phyloP scores from a whole-genome alignment of 2,329 filamentous ascomycete species.

The Sporothrix humicola region DNA sequence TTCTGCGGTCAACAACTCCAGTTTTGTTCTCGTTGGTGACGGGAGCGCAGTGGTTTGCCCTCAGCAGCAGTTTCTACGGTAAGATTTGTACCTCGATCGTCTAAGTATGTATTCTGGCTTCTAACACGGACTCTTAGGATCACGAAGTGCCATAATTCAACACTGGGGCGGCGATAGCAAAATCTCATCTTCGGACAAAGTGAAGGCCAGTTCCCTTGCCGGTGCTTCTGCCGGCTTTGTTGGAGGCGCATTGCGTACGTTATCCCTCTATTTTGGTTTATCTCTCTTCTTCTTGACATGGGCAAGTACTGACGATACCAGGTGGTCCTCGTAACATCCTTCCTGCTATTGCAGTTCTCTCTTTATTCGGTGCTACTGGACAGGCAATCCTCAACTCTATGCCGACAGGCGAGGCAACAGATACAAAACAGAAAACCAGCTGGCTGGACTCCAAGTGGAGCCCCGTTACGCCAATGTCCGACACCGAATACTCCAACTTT shows the following conservation, averaged over 20 bases:
- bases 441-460: constrained; percentile 71
- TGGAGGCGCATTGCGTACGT: constrained; percentile 61
- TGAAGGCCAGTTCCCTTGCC: constrained; percentile 71
- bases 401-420: constrained; percentile 13
- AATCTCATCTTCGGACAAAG: constrained; percentile 63
- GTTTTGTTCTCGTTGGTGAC: constrained; percentile 73
- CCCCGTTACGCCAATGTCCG: constrained; percentile 70
- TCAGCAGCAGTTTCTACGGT: constrained; percentile 80
- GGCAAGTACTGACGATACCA: constrained; percentile 39
- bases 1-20: constrained; percentile 70
- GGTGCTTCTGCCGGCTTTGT: constrained; percentile 71
- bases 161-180: constrained; percentile 58
- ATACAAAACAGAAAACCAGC: constrained; percentile 28
- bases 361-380: constrained; percentile 46
- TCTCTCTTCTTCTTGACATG: background rate
- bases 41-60: constrained; percentile 79
- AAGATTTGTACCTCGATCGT: constrained; percentile 43
- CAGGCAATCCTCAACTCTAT: constrained; percentile 41
- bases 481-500: constrained; percentile 73
- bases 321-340: constrained; percentile 60
- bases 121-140: constrained; percentile 37
- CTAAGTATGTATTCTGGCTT: background rate
- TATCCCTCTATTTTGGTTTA: background rate
- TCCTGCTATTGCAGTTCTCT: constrained; percentile 58
- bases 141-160: constrained; percentile 48